These are phyloP conservation scores for Gracilaria caudata DNA, from an alignment of 23 red algal genomes.

Conservation along the genomic window DNA sequence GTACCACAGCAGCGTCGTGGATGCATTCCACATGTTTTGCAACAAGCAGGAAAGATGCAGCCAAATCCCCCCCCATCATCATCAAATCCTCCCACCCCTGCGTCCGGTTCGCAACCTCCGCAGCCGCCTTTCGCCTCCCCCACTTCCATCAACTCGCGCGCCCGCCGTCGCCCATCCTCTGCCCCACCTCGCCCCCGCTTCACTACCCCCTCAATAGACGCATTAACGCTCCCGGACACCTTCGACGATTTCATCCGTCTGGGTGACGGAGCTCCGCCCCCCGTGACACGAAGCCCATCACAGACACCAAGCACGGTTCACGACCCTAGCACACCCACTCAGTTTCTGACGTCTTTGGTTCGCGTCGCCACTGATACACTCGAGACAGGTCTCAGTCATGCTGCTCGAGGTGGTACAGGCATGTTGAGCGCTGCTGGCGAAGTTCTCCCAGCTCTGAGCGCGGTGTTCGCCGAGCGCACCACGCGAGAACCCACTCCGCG, in stretches of 20 bases:
- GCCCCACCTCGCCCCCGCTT: conserved; percentile 14
- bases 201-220: conserved; percentile 29
- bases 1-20: too few relatives aligned
- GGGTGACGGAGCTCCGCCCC: not conserved
- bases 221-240: conserved; percentile 21
- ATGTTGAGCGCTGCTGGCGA: conserved; percentile 5
- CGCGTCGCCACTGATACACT: conserved; percentile 15
- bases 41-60: too few relatives aligned
- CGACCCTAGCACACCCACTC: not conserved
- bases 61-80: not conserved
- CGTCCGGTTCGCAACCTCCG: not conserved
- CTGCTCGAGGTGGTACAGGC: conserved; percentile 9
- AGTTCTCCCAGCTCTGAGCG: conserved; percentile 1
- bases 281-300: not conserved
- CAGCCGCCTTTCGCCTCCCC: not conserved
- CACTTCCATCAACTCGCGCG: not conserved
- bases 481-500: not conserved
- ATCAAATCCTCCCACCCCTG: not conserved
- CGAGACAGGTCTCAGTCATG: conserved; percentile 14
- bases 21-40: too few relatives aligned
- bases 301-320: not conserved
- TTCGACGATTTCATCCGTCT: conserved; percentile 41
- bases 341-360: not conserved
- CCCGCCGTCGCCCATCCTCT: not conserved
- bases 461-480: conserved; percentile 22